Evolutionary conservation across 176 grass and related monocot genomes (phyloP), one percentile per base, ranked within the genome.

Genomic region (Triticum urartu): DNA sequence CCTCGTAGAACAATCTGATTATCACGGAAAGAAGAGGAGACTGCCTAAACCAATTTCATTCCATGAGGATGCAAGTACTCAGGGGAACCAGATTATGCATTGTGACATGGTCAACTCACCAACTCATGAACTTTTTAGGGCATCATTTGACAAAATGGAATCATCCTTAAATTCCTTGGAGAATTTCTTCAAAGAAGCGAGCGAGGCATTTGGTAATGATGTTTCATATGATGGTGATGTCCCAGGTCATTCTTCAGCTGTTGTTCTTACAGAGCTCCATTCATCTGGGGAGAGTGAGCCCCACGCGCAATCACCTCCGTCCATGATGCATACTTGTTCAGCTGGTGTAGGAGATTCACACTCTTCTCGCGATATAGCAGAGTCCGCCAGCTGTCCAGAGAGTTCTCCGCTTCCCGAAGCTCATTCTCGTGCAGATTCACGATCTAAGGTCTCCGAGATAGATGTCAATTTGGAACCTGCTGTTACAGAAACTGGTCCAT

Each of bases 101-200:
- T 64, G 64, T 64, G 77, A 59, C 25, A 75, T 84, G 54, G 69
- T 26, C 3, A 80, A 63, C 78, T 71, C 90, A 66, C 86, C 88
- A 7, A 45, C 62, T 40, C 88, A 88, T 80, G 56, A 56, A 80
- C 59, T 91, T 62, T 85, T 87, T 82, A 90, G 64, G 43, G 89
- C 96, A 85, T 88, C 90, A 66, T 93, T 99, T 78, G 90, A 93
- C 65, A 99, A 91, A 86, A 91, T 96, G 91, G 94, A 99, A 88
- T 94, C 83, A 63, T 94, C 97, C 43, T 87, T 99, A 85, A 91
- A 89, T 79, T 94, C 92, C 3, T 89, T 99, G 70, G 94, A 99
- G 80, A 96, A 85, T 84, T 93, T 96, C 26, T 88, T 99, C 80
- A 89, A 81, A 68, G 89, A 91, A 87, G 97, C 89, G 4, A 87